Conservation (phyloP, 2,329 filamentous ascomycete genomes). For the Graphiopsis chlorocephala region DNA sequence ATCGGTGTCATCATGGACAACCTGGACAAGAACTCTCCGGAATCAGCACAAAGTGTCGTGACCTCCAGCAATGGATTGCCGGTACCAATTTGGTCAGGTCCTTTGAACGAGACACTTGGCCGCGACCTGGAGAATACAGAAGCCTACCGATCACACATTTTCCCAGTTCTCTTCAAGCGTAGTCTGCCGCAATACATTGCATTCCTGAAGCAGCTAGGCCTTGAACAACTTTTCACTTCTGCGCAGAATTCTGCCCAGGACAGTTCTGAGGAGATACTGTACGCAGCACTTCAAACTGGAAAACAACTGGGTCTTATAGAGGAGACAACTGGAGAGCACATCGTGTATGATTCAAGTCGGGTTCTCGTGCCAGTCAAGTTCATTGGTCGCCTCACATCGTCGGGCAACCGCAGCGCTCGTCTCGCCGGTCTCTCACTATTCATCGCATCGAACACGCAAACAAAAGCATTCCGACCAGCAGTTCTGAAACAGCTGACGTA, state of each 20-base stretch:
- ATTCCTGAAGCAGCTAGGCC: constrained; percentile 41
- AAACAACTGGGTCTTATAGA: constrained; percentile 47
- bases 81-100: constrained; percentile 25
- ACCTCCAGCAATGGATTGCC: background rate
- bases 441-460: constrained; percentile 70
- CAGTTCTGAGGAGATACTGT: constrained; percentile 24
- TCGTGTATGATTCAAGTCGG: constrained; percentile 35
- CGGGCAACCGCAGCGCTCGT: constrained; percentile 53
- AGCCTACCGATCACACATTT: constrained; percentile 46
- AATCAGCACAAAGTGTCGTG: background rate
- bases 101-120: constrained; percentile 22
- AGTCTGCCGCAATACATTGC: constrained; percentile 38
- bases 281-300: constrained; percentile 42
- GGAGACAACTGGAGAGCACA: constrained; percentile 30
- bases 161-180: constrained; percentile 47
- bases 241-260: background rate
- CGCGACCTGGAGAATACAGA: constrained; percentile 37
- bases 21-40: constrained; percentile 16
- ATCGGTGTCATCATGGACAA: constrained; percentile 33
- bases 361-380: constrained; percentile 52
- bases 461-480: constrained; percentile 64
- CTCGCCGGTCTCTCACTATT: constrained; percentile 80
- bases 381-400: constrained; percentile 39
- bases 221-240: constrained; percentile 31
- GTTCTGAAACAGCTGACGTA: constrained; percentile 62